phyloP scores from a whole-genome alignment of 176 grass and related monocot species.

The Eragrostis nindensis region DNA sequence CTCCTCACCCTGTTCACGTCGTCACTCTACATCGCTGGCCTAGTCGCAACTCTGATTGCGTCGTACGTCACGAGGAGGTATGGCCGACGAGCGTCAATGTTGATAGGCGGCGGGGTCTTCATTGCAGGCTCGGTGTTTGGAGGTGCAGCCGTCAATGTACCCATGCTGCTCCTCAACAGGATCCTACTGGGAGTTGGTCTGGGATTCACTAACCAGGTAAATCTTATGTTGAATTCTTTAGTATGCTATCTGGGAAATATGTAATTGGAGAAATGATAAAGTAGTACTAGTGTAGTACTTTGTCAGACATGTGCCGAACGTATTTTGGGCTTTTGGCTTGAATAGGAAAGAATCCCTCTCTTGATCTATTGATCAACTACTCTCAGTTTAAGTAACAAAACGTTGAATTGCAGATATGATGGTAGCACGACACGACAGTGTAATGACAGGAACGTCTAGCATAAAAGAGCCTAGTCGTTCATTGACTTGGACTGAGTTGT shows the following conservation, averaged over 20 bases:
- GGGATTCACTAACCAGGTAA: constrained; percentile 92
- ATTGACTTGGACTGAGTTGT: not conserved
- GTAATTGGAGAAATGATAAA: not conserved
- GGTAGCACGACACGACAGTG: not conserved
- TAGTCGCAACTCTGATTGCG: constrained; percentile 62
- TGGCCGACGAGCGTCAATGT: constrained; percentile 69
- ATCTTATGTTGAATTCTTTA: not conserved
- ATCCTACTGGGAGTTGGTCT: constrained; percentile 78
- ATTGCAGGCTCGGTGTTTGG: constrained; percentile 59
- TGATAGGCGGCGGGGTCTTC: constrained; percentile 70
- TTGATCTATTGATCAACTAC: not conserved
- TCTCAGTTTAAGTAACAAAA: not conserved
- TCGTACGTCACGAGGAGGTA: constrained; percentile 62
- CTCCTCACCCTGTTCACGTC: constrained; percentile 87
- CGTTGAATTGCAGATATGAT: not conserved
- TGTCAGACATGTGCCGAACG: not conserved
- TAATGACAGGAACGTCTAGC: not conserved
- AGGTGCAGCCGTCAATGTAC: constrained; percentile 63
- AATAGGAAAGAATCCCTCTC: not conserved
- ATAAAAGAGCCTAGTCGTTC: constrained; percentile 1
- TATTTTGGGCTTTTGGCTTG: not conserved
- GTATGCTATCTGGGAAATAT: not conserved
- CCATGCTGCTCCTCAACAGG: constrained; percentile 74
- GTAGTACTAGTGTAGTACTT: not conserved
- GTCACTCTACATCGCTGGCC: constrained; percentile 80